These are phyloP conservation scores for Astragalus membranaceus DNA, from an alignment of 306 rosid genomes.

Conservation along the genomic window DNA sequence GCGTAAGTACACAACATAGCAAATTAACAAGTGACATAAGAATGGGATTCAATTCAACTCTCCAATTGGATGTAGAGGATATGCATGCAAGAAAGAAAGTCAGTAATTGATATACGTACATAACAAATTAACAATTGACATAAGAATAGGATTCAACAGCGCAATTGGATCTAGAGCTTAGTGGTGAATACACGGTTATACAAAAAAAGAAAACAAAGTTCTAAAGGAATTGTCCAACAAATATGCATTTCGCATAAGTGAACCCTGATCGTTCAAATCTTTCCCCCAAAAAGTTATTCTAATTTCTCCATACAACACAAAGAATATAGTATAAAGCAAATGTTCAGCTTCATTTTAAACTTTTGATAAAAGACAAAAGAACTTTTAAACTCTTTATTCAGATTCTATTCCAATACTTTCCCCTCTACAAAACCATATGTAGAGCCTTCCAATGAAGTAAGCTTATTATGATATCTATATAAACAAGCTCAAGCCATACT, in stretches of 20 bases:
- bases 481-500: neutral
- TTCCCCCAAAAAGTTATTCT: neutral
- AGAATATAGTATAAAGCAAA: constrained; percentile 13
- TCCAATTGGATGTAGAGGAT: too few relatives aligned
- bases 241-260: neutral
- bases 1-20: neutral
- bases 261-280: neutral
- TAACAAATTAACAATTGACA: neutral
- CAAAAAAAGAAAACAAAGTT: neutral
- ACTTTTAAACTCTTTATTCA: constrained; percentile 19
- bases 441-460: constrained; percentile 1
- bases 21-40: neutral
- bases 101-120: too few relatives aligned
- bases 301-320: neutral
- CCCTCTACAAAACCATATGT: neutral
- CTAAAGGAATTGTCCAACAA: neutral
- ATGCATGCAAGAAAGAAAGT: too few relatives aligned
- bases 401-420: constrained; percentile 19
- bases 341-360: neutral
- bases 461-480: constrained; percentile 18
- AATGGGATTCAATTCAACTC: neutral
- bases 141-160: constrained; percentile 8
- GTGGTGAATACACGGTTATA: constrained; percentile 36
- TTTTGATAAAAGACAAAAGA: neutral
- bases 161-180: too few relatives aligned